Percentiles rank a stretch among this genome's conserved stretches.
Conservation (phyloP, 345 rosid genomes). For the Populus deltoides region DNA sequence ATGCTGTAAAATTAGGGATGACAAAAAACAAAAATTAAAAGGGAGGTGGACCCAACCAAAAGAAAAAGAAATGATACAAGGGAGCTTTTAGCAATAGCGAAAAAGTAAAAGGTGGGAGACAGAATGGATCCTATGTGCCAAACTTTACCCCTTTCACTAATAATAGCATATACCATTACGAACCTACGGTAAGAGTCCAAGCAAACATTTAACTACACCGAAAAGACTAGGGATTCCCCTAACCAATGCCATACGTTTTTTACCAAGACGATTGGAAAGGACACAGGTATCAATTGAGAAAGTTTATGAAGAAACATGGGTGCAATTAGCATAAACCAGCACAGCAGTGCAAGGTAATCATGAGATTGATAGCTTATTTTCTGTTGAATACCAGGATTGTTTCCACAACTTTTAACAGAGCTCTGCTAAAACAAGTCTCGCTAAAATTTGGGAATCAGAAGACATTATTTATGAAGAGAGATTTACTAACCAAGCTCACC, state of each 20-base stretch:
- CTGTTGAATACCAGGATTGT: neutral
- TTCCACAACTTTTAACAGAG: neutral
- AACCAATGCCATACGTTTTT: neutral
- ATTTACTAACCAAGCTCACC: conserved; percentile 40
- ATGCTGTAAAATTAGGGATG: conserved; percentile 45
- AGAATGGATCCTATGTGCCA: conserved; percentile 68
- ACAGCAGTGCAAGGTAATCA: neutral
- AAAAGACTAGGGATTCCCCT: neutral
- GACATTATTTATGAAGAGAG: neutral
- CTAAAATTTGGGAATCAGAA: neutral
- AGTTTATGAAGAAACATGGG: neutral
- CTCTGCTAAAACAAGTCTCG: neutral
- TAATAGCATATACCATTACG: neutral
- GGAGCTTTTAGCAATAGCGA: conserved; percentile 45
- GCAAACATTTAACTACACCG: conserved; percentile 10
- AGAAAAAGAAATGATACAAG: conserved; percentile 36
- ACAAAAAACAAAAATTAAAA: conserved; percentile 28
- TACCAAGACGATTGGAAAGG: neutral
- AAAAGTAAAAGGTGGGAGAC: conserved; percentile 51
- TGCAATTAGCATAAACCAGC: neutral
- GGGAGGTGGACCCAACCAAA: conserved; percentile 41
- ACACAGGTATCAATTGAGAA: neutral
- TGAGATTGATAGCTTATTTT: neutral
- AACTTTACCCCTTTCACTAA: conserved; percentile 31
- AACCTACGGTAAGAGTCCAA: conserved; percentile 8